Evolutionary conservation across 1,284 basidiomycete genomes (phyloP).

Genomic region (Termitomyces sp.): DNA sequence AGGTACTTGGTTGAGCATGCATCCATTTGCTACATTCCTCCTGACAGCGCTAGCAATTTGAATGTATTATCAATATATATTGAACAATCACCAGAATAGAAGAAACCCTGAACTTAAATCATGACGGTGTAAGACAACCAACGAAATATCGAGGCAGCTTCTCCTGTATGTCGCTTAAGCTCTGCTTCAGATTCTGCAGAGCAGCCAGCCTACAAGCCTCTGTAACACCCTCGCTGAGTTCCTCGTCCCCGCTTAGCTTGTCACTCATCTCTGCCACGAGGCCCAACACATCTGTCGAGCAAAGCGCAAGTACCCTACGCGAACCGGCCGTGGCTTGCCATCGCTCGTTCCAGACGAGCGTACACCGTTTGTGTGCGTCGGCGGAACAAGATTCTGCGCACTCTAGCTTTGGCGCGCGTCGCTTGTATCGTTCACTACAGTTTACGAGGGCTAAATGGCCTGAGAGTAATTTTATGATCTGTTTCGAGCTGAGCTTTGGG

Average conservation of each 20-base stretch:
- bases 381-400: constrained; percentile 17
- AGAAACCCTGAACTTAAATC: neutral
- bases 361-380: constrained; percentile 23
- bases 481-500: constrained; percentile 28
- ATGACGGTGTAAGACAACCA: constrained; percentile 15
- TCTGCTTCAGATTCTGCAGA: constrained; percentile 23
- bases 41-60: neutral
- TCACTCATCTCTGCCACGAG: constrained; percentile 26
- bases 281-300: constrained; percentile 26
- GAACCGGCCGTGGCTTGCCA: constrained; percentile 27
- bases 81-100: neutral
- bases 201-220: constrained; percentile 26
- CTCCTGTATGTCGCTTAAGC: constrained; percentile 18
- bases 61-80: neutral
- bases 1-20: too few species aligned
- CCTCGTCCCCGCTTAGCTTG: constrained; percentile 25
- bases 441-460: constrained; percentile 31
- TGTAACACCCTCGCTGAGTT: constrained; percentile 21
- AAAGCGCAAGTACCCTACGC: constrained; percentile 24
- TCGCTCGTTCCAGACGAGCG: constrained; percentile 24
- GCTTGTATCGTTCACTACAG: constrained; percentile 28
- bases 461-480: constrained; percentile 28
- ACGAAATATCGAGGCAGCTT: constrained; percentile 29
- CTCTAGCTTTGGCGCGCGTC: constrained; percentile 22
- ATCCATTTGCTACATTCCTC: neutral